Evolutionary conservation across 2,329 filamentous ascomycete species (phyloP), one percentile per base, ranked within the genome.

Genomic region (Dactylonectria estremocensis): DNA sequence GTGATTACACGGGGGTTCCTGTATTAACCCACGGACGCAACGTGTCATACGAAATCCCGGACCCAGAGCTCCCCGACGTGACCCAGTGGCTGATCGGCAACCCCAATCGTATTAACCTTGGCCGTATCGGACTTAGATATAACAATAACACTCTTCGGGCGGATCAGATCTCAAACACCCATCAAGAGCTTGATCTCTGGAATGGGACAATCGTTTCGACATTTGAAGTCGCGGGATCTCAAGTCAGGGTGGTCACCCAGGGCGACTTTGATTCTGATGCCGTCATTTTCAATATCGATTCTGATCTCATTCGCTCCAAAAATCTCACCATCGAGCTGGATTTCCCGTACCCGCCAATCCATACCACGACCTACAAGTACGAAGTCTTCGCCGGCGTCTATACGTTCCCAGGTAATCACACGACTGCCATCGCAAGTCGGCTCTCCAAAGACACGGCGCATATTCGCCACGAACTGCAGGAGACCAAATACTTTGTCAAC

Each of bases 11-110:
- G 3, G 81, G 81, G 0, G 73, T 81, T 5, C 60, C 73, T 0
- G 75, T 72, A 56, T 35, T 74, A 9, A 83, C 82, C 0, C 80
- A 83, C 22, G 79, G 80, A 5, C 76, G 76, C 43, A 80, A 81
- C 31, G 76, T 83, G 5, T 80, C 77, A 0, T 83, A 83, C 55
- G 80, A 82, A 28, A 72, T 81, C 1, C 78, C 80, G 0, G 80
- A 83, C 20, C 72, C 80, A 0, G 68, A 76, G 0, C 77, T 83
- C 5, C 81, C 79, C 4, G 72, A 75, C 13, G 73, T 80, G 13
- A 85, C 84, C 3, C 83, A 88, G 64, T 89, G 87, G 87, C 76
- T 89, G 20, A 87, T 87, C 33, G 80, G 81, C n/a, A 85, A 85
- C 50, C 83, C 82, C 0, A 83, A 85, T 24, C 79, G 83, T 3